Base-by-base conservation (phyloP, 352 stramenopile genomes). In the Pythium sukuiense region DNA sequence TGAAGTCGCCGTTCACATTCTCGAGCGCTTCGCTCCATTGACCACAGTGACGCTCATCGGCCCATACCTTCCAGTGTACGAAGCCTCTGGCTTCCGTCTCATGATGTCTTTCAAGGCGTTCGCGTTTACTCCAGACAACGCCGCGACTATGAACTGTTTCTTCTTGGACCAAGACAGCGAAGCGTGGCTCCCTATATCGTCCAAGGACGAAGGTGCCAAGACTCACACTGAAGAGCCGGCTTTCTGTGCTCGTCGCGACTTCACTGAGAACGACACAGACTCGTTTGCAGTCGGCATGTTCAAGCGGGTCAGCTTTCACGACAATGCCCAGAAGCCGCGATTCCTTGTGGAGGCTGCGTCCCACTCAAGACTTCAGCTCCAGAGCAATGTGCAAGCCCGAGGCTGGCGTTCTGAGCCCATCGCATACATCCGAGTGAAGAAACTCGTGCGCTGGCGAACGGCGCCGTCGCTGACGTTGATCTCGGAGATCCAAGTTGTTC, bases 61-160 rank as follows among this genome's bases (percentile, higher is more conserved):
- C 2, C 27, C 39, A 30, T 18, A 33, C 52, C 16, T n/a, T 24
- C 12, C 26, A 9, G 29, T 24, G 18, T 14, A 9, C 16, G 60
- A 33, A 12, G 1, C 6, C 30, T 9, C 12, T 2, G 39, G 39
- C 26, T 69, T 60, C 14, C 63, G 48, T 29, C 30, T 69, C 55
- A 60, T 63, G 63, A 57, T 64, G 16, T 69, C 63, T 8, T 69
- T 69, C 48, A 12, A 41, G 24, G 63, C 55, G 3, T 63, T 61
- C 55, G 7, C 24, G 0, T 62, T 48, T 53, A 63, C 5, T 1
- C 0, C 6, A 1, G 24, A 18, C 12, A 62, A 57, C 33, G 45
- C 61, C 11, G 43, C 30, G 32, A 50, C 16, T 5, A 61, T 68
- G 55, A 46, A 58, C 54, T 68, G 61, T 45, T 56, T 63, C 24